phyloP scores from a whole-genome alignment of 108 stramenopile genomes.

The Pseudonitzschia delicatissima region DNA sequence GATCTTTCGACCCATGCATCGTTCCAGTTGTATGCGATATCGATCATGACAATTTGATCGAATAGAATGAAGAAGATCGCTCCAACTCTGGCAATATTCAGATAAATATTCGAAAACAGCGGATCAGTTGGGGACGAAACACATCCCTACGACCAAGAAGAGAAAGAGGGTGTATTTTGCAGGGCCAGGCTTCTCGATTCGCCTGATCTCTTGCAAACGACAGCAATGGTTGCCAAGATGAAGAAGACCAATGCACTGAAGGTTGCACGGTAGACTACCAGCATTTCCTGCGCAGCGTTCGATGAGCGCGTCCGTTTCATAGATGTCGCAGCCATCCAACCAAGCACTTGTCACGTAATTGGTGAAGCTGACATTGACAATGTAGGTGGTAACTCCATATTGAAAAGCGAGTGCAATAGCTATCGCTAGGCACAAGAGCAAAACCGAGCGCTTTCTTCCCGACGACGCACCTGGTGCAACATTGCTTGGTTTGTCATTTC shows the following conservation, averaged over 20 bases:
- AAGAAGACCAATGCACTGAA: slow-evolving; percentile 67
- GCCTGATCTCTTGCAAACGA: slow-evolving; percentile 55
- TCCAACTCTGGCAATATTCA: slow-evolving; percentile 72
- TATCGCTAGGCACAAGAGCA: slow-evolving; percentile 11
- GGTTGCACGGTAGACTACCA: slow-evolving; percentile 74
- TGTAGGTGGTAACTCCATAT: slow-evolving; percentile 61
- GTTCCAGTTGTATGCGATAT: slow-evolving; percentile 87
- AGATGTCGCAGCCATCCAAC: slow-evolving; percentile 55
- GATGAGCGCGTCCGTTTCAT: slow-evolving; percentile 36
- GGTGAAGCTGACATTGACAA: slow-evolving; percentile 30
- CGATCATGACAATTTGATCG: slow-evolving; percentile 82
- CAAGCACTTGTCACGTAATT: slow-evolving; percentile 58
- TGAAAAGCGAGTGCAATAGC: slow-evolving; percentile 51
- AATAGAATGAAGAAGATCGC: slow-evolving; percentile 69
- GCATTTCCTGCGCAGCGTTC: slow-evolving; percentile 67
- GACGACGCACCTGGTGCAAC: slow-evolving; percentile 64
- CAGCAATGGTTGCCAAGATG: slow-evolving; percentile 60
- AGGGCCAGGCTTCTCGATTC: slow-evolving; percentile 83
- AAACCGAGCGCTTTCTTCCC: slow-evolving; percentile 54
- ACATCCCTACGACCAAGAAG: slow-evolving; percentile 50
- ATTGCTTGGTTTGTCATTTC: slow-evolving; percentile 82
- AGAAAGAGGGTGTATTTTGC: slow-evolving; percentile 80
- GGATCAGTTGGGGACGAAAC: slow-evolving; percentile 83
- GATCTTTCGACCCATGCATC: slow-evolving; percentile 80
- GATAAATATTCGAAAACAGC: slow-evolving; percentile 58